phyloP scores from a whole-genome alignment of 2,329 filamentous ascomycete species.

The Curvularia eragrostidis region DNA sequence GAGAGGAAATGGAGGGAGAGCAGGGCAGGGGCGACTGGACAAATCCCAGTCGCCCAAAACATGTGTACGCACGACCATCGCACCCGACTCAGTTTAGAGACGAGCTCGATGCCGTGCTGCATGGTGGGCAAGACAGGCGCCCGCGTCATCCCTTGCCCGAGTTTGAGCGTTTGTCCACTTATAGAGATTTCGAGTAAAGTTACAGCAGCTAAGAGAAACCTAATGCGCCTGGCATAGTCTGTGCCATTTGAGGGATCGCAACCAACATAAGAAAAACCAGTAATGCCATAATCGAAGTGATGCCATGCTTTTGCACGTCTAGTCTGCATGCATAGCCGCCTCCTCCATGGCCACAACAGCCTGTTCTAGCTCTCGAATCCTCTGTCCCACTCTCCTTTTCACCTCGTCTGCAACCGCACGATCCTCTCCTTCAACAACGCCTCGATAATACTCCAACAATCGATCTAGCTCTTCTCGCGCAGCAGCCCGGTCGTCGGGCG shows the following conservation, averaged over 20 bases:
- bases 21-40: background rate
- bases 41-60: conserved; percentile 9
- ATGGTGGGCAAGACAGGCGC: conserved; percentile 16
- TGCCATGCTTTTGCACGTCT: conserved; percentile 11
- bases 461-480: conserved; percentile 60
- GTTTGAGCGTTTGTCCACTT: conserved; percentile 10
- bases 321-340: conserved; percentile 58
- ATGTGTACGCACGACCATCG: background rate
- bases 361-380: conserved; percentile 61
- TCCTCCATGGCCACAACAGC: conserved; percentile 61
- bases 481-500: conserved; percentile 60
- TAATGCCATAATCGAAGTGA: background rate
- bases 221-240: background rate
- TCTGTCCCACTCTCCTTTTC: conserved; percentile 57
- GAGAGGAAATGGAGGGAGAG: conserved; percentile 50
- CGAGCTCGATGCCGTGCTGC: conserved; percentile 34
- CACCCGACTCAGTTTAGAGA: conserved; percentile 23
- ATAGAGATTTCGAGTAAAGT: conserved; percentile 2
- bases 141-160: conserved; percentile 8
- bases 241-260: background rate
- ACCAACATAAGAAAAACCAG: background rate
- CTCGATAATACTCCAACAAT: conserved; percentile 57
- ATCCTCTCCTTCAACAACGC: conserved; percentile 51
- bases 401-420: conserved; percentile 58
- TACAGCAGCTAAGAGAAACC: background rate